Conservation (phyloP, 495 filamentous ascomycete genomes). For the Staphylotrichum tortipilum region DNA sequence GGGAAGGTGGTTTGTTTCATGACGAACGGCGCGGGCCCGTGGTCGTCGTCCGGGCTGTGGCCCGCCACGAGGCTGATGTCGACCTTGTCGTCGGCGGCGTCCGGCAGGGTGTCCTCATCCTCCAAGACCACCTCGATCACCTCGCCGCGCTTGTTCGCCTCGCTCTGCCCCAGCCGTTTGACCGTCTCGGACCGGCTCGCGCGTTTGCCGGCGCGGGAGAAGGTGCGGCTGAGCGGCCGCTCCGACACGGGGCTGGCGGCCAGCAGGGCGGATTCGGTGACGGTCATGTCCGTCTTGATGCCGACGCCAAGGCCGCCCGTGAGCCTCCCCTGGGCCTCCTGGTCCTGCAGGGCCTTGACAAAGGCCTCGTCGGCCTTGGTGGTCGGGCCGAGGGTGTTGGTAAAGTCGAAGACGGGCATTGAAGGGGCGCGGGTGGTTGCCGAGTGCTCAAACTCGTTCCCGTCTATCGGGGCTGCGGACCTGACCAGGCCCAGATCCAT, state of each 20-base stretch:
- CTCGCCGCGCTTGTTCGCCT: constrained; percentile 44
- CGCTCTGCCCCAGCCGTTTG: constrained; percentile 37
- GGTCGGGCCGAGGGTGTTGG: constrained; percentile 29
- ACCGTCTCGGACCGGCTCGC: constrained; percentile 28
- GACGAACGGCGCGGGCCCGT: neutral
- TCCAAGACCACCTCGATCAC: constrained; percentile 45
- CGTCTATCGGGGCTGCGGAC: constrained; percentile 27
- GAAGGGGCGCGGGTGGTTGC: constrained; percentile 6
- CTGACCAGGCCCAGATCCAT: constrained; percentile 33
- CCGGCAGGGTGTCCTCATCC: too few species aligned
- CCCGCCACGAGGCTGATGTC: constrained; percentile 39
- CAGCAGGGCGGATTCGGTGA: constrained; percentile 35
- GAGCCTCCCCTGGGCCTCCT: constrained; percentile 39
- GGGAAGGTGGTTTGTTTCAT: constrained; percentile 26
- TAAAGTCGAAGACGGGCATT: constrained; percentile 29
- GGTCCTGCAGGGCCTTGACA: constrained; percentile 29
- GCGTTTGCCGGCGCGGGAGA: constrained; percentile 22
- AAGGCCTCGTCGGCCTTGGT: constrained; percentile 31
- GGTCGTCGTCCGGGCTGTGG: constrained; percentile 8
- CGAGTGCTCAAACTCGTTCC: constrained; percentile 1
- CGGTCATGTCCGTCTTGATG: constrained; percentile 28
- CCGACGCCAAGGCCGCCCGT: constrained; percentile 43
- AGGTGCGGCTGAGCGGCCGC: constrained; percentile 27
- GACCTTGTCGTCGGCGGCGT: constrained; percentile 18
- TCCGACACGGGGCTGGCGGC: constrained; percentile 27